Percentiles rank a stretch among this genome's conserved stretches.
Conservation (phyloP, 1,139 yeast species). For the Waltiozyma sp. region DNA sequence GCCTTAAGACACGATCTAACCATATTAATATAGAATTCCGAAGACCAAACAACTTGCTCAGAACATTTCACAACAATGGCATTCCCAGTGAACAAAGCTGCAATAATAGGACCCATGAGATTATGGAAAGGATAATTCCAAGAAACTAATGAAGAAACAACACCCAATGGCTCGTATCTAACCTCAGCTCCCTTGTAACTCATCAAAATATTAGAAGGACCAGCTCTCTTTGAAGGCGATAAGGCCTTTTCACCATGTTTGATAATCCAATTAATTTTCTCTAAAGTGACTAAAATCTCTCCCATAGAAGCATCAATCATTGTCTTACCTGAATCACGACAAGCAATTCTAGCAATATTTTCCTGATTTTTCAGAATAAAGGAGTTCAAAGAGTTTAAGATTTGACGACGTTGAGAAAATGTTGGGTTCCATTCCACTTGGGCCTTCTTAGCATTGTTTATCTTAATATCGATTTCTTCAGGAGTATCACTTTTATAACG, state of each 20-base stretch:
- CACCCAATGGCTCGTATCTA: constrained; percentile 83
- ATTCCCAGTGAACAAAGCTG: constrained; percentile 83
- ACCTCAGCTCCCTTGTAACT: constrained; percentile 82
- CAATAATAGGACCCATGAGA: constrained; percentile 82
- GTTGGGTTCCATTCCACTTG: constrained; percentile 42
- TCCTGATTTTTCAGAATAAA: constrained; percentile 76
- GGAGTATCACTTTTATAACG: constrained; percentile 49
- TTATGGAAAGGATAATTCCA: constrained; percentile 98
- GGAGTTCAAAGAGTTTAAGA: constrained; percentile 59
- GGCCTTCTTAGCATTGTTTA: constrained; percentile 47
- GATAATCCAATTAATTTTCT: constrained; percentile 82
- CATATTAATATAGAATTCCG: constrained; percentile 61
- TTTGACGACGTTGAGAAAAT: constrained; percentile 55
- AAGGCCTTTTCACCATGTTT: constrained; percentile 70
- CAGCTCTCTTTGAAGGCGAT: constrained; percentile 67
- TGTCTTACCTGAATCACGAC: constrained; percentile 94
- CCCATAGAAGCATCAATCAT: constrained; percentile 95
- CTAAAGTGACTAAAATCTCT: constrained; percentile 86
- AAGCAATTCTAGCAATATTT: constrained; percentile 80
- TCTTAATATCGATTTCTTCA: constrained; percentile 58
- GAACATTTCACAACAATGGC: constrained; percentile 87
- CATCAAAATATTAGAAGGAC: constrained; percentile 79
- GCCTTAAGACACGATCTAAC: constrained; percentile 60
- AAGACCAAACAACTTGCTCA: constrained; percentile 93
- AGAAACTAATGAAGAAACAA: constrained; percentile 81